Percentiles rank a stretch among this genome's conserved stretches.
These are phyloP conservation scores for Auriscalpium microsporum DNA, from an alignment of 768 basidiomycete species.

Conservation along the genomic window DNA sequence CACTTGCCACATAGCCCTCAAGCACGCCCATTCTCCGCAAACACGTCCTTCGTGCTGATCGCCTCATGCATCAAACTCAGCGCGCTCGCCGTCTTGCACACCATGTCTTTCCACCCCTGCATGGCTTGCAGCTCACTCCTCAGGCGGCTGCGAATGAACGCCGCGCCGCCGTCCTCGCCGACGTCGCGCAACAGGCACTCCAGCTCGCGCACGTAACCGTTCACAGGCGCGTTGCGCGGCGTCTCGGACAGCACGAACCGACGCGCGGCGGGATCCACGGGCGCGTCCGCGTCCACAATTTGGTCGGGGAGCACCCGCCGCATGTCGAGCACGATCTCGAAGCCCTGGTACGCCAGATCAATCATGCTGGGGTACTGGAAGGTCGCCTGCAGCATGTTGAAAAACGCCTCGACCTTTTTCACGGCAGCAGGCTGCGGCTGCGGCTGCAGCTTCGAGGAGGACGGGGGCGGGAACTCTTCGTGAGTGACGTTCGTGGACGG, in stretches of 20 bases:
- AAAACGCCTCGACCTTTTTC: constrained; percentile 2
- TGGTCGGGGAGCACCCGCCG: neutral
- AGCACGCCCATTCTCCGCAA: neutral
- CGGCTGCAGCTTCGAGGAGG: neutral
- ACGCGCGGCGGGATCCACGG: neutral
- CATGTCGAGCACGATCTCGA: constrained; percentile 6
- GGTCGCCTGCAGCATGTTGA: constrained; percentile 1
- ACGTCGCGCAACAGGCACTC: constrained; percentile 3
- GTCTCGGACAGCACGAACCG: constrained; percentile 1
- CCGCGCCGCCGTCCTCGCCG: neutral
- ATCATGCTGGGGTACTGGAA: constrained; percentile 4
- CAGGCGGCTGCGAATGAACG: neutral
- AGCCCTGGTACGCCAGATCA: constrained; percentile 7
- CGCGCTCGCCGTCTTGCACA: constrained; percentile 2
- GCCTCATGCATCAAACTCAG: constrained; percentile 7
- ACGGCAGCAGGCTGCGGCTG: constrained; percentile 1
- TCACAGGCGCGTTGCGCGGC: neutral
- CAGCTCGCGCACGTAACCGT: constrained; percentile 8
- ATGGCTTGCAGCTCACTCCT: constrained; percentile 1
- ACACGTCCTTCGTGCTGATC: constrained; percentile 2
- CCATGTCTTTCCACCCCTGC: constrained; percentile 1
- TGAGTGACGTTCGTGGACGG: neutral
- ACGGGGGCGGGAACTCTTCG: neutral
- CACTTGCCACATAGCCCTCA: too few relatives aligned
- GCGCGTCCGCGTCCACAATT: neutral